Evolutionary conservation across 1,139 yeast species (phyloP), one percentile per base, ranked within the genome.

Genomic region (Pichia sp.): DNA sequence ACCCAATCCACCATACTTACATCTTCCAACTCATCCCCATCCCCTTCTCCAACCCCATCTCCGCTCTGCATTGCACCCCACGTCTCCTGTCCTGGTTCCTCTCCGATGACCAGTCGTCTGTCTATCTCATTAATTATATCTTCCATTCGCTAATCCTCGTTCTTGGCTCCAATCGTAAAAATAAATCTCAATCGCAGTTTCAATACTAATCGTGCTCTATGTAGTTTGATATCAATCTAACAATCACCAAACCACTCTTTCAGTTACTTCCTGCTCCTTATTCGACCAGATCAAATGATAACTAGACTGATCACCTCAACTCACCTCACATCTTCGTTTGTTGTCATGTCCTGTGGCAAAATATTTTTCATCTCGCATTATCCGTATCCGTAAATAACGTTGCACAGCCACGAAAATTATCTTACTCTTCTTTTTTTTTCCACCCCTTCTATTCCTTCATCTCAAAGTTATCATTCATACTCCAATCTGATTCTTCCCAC

Each of bases 1-100:
- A 33, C 40, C 21, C 38, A 44, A 20, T 44, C 47, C 12, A 19
- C 21, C 47, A 44, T 44, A 21, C 36, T 37, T 4, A 44, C 30
- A 32, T 42, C 47, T 6, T 39, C 45, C 28, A 41, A 44, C 9
- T 22, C 28, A 15, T 32, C 8, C 8, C 20, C 15, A 6, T 26
- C 22, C 9, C 26, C 17, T 18, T 19, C 36, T 10, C 21, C 22
- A 3, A 19, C 20, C 19, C n/a, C n/a, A n/a, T n/a, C n/a, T n/a
- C n/a, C n/a, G n/a, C n/a, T n/a, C n/a, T n/a, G n/a, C n/a, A n/a
- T n/a, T n/a, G n/a, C n/a, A n/a, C n/a, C n/a, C n/a, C n/a, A n/a
- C n/a, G n/a, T n/a, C n/a, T n/a, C n/a, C n/a, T n/a, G n/a, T n/a
- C n/a, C n/a, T n/a, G n/a, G n/a, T n/a, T n/a, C n/a, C n/a, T n/a